These are phyloP conservation scores for Mycena capillaripes DNA, from an alignment of 768 basidiomycete species.

Conservation along the genomic window DNA sequence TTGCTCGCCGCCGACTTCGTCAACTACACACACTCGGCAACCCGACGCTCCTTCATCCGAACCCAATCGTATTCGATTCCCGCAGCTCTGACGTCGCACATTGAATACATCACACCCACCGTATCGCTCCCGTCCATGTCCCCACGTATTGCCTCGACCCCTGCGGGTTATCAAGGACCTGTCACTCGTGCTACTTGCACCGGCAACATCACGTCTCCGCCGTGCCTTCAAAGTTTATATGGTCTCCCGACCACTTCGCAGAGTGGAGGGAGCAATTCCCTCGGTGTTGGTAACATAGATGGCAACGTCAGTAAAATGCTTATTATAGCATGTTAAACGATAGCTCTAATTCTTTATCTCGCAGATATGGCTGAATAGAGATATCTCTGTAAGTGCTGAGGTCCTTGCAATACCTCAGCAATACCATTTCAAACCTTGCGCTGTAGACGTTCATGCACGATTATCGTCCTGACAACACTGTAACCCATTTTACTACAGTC, in stretches of 20 bases:
- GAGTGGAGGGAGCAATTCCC: slow-evolving; percentile 1
- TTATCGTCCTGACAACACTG: slow-evolving; percentile 9
- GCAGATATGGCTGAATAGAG: slow-evolving; percentile 9
- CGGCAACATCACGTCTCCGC: slow-evolving; percentile 1
- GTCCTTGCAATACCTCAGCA: slow-evolving; percentile 11
- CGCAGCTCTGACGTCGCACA: slow-evolving; percentile 10
- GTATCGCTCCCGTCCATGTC: slow-evolving; percentile 7
- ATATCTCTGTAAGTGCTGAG: slow-evolving; percentile 10
- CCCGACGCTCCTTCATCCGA: slow-evolving; percentile 3
- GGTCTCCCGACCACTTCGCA: slow-evolving; percentile 8
- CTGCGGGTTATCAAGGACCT: slow-evolving; percentile 10
- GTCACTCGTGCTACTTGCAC: slow-evolving; percentile 15
- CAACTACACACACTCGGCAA: slow-evolving; percentile 8
- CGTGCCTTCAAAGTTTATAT: slow-evolving; percentile 12
- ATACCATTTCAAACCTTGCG: background rate
- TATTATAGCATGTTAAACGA: slow-evolving; percentile 5
- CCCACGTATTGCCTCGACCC: slow-evolving; percentile 11
- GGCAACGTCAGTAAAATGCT: slow-evolving; percentile 4
- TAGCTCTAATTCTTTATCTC: slow-evolving; percentile 3
- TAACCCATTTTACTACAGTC: background rate
- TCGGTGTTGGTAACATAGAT: slow-evolving; percentile 4
- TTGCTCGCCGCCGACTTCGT: slow-evolving; percentile 13
- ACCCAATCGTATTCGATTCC: slow-evolving; percentile 13
- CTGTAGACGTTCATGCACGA: slow-evolving; percentile 11
- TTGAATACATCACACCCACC: slow-evolving; percentile 15